phyloP scores from a whole-genome alignment of 371 early-diverging fungal species.

The Circinella minor region DNA sequence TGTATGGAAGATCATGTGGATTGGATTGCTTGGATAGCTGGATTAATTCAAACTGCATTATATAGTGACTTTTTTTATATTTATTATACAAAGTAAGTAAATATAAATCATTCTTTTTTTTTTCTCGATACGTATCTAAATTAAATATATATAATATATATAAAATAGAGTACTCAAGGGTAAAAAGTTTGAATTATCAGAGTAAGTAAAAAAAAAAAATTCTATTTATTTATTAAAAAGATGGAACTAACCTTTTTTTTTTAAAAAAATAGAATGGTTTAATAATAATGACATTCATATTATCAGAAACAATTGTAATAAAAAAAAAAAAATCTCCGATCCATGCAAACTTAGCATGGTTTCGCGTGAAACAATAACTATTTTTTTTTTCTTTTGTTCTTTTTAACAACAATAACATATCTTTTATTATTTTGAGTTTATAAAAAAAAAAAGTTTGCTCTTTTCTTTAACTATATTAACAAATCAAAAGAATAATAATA shows the following conservation, averaged over 20 bases:
- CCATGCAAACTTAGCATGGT: not conserved
- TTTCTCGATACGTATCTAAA: not conserved
- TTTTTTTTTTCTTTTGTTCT: not conserved
- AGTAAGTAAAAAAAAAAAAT: conserved; percentile 17
- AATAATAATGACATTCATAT: conserved; percentile 12
- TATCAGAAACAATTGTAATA: conserved; percentile 6
- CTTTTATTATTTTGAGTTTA: not conserved
- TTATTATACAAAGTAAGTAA: conserved; percentile 85
- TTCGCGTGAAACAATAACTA: conserved; percentile 7
- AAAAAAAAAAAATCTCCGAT: not conserved
- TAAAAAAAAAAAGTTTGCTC: not conserved
- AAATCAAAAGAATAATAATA: no score
- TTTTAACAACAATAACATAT: not conserved
- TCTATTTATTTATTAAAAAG: not conserved
- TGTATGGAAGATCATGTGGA: conserved; percentile 69
- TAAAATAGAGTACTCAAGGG: conserved; percentile 81
- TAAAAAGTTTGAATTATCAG: conserved; percentile 80
- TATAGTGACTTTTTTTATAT: conserved; percentile 99
- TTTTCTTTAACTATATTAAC: no score
- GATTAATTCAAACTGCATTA: conserved; percentile 94
- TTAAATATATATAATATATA: not conserved
- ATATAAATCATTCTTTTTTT: not conserved
- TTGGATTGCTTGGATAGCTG: conserved; percentile 84
- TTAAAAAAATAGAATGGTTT: conserved; percentile 22
- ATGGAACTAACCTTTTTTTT: not conserved